Conservation (phyloP, 73 alveolate genomes). For the Blepharisma stoltei region DNA sequence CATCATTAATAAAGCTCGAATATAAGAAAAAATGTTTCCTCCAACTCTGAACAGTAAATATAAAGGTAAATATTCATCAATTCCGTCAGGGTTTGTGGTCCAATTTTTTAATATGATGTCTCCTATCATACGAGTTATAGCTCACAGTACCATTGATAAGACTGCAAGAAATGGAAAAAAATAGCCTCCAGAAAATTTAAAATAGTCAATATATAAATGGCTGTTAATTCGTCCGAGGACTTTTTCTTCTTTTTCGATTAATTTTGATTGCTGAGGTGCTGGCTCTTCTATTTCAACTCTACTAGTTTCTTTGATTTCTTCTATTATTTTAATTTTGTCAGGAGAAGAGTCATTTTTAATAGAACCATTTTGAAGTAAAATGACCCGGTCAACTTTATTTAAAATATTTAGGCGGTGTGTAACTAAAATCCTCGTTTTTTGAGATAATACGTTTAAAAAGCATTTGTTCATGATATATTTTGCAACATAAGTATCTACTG, state of each 20-base stretch:
- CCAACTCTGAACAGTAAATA: constrained; percentile 9
- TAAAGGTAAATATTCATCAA: background rate
- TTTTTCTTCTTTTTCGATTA: constrained; percentile 43
- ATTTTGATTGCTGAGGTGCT: constrained; percentile 29
- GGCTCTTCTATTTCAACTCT: background rate
- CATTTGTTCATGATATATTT: constrained; percentile 49
- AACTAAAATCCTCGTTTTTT: constrained; percentile 55
- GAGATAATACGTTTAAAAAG: constrained; percentile 40
- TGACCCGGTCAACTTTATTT: constrained; percentile 43
- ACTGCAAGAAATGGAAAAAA: constrained; percentile 29
- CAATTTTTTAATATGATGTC: constrained; percentile 54
- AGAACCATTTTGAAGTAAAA: constrained; percentile 50
- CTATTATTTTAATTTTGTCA: background rate
- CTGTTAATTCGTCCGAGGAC: constrained; percentile 38
- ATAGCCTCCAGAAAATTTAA: constrained; percentile 51
- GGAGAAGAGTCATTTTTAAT: background rate
- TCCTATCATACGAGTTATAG: constrained; percentile 39
- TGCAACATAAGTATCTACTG: constrained; percentile 58
- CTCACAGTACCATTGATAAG: constrained; percentile 46
- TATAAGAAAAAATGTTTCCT: constrained; percentile 11
- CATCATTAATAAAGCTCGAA: background rate
- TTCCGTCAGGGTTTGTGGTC: background rate
- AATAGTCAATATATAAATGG: constrained; percentile 33
- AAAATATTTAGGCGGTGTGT: constrained; percentile 52
- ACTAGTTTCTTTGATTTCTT: background rate